Percentiles rank a stretch among this genome's conserved stretches.
Evolutionary conservation across 176 grass and related monocot species (phyloP).

Genomic region (Chloris gayana): DNA sequence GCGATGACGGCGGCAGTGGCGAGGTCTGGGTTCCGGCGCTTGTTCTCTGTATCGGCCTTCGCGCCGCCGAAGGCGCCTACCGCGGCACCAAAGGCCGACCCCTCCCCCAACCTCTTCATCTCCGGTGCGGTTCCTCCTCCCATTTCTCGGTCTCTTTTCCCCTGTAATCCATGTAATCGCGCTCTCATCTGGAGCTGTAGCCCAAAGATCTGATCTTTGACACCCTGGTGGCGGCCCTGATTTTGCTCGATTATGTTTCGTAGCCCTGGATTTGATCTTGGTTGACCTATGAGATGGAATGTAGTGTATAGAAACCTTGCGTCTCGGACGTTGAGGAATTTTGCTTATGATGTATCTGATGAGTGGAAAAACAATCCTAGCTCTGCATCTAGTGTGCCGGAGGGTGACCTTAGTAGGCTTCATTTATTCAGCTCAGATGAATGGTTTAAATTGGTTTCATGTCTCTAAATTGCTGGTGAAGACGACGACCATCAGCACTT

Average conservation of each 20-base stretch:
- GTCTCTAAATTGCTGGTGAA: neutral
- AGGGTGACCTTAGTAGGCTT: neutral
- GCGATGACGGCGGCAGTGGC: constrained; percentile 57
- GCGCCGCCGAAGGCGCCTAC: constrained; percentile 35
- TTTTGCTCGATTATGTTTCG: constrained; percentile 20
- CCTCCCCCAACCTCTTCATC: constrained; percentile 80
- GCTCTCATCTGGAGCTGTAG: neutral
- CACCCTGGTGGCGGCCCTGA: neutral
- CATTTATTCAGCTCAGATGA: neutral
- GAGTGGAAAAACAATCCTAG: neutral
- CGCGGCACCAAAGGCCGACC: constrained; percentile 64
- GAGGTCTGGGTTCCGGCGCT: constrained; percentile 66
- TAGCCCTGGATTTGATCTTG: neutral
- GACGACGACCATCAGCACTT: neutral
- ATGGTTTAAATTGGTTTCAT: neutral
- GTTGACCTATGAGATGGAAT: neutral
- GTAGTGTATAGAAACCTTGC: neutral
- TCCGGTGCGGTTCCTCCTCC: constrained; percentile 50
- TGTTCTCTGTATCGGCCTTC: constrained; percentile 74
- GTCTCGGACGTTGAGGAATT: neutral
- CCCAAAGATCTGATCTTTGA: neutral
- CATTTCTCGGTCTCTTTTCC: neutral
- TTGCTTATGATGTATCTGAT: neutral
- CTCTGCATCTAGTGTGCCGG: neutral
- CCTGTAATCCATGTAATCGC: neutral